Evolutionary conservation across 2,329 filamentous ascomycete genomes (phyloP).

Genomic region (Curvularia sp.): DNA sequence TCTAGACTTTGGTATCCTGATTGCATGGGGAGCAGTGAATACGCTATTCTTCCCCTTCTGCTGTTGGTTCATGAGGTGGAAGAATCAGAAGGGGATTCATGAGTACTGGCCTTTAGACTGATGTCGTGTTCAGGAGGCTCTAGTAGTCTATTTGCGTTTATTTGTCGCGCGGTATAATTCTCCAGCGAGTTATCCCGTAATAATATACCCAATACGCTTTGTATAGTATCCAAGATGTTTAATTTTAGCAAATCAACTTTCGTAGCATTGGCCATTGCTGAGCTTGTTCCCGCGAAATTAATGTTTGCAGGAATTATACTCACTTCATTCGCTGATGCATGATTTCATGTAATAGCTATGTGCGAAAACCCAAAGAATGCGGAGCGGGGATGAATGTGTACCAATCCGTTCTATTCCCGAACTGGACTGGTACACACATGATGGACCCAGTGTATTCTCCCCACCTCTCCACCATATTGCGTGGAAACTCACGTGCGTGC

Average conservation of each 20-base stretch:
- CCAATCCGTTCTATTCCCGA: conserved; percentile 7
- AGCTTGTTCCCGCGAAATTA: too few species aligned
- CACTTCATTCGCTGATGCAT: too few species aligned
- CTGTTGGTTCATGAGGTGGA: conserved; percentile 51
- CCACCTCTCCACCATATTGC: conserved; percentile 19
- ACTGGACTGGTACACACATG: conserved; percentile 3
- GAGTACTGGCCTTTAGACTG: conserved; percentile 32
- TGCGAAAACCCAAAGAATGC: background rate
- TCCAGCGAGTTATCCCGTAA: background rate
- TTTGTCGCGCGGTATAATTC: background rate
- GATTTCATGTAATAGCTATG: background rate
- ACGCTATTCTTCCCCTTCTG: conserved; percentile 61
- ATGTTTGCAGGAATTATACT: too few species aligned
- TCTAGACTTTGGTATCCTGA: conserved; percentile 66
- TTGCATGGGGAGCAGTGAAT: conserved; percentile 64
- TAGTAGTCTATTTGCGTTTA: background rate
- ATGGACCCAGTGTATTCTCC: conserved; percentile 16
- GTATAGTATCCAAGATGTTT: background rate
- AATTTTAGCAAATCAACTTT: too few species aligned
- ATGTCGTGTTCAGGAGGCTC: background rate
- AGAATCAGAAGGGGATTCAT: conserved; percentile 18
- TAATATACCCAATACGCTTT: background rate
- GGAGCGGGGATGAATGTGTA: background rate
- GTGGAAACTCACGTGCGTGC: conserved; percentile 18
- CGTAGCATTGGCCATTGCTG: background rate